These are phyloP conservation scores for Mycena sanguinolenta DNA, from an alignment of 768 basidiomycete genomes.

Conservation along the genomic window DNA sequence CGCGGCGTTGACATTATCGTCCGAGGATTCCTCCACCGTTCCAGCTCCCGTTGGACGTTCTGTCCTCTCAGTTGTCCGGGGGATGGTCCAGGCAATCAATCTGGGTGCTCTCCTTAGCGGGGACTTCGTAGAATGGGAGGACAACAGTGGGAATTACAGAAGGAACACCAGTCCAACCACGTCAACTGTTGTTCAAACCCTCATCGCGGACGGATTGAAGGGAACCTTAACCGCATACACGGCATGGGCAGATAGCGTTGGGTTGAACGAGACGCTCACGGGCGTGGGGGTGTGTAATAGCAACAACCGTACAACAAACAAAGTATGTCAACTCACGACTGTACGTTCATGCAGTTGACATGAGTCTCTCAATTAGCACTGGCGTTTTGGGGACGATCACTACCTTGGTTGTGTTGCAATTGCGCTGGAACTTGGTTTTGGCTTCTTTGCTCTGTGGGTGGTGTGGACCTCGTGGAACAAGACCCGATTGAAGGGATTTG, in stretches of 20 bases:
- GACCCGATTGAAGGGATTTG: slow-evolving; percentile 5
- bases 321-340: too few relatives aligned
- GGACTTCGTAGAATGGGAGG: too few relatives aligned
- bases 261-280: too few relatives aligned
- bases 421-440: neutral
- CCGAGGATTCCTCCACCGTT: neutral
- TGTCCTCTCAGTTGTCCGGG: neutral
- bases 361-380: neutral
- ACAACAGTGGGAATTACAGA: too few relatives aligned
- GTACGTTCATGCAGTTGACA: too few relatives aligned
- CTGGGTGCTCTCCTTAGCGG: neutral
- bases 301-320: slow-evolving; percentile 2
- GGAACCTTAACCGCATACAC: too few relatives aligned
- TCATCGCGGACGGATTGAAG: too few relatives aligned
- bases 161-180: too few relatives aligned
- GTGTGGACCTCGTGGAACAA: neutral
- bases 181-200: too few relatives aligned
- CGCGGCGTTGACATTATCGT: neutral
- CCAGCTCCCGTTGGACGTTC: neutral
- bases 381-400: slow-evolving; percentile 1
- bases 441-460: slow-evolving; percentile 4
- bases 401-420: neutral
- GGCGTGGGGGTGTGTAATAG: too few relatives aligned
- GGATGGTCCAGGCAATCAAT: neutral
- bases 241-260: neutral